Evolutionary conservation across 2,329 filamentous ascomycete species (phyloP).

Genomic region (Ploettnerulaceae sp.): DNA sequence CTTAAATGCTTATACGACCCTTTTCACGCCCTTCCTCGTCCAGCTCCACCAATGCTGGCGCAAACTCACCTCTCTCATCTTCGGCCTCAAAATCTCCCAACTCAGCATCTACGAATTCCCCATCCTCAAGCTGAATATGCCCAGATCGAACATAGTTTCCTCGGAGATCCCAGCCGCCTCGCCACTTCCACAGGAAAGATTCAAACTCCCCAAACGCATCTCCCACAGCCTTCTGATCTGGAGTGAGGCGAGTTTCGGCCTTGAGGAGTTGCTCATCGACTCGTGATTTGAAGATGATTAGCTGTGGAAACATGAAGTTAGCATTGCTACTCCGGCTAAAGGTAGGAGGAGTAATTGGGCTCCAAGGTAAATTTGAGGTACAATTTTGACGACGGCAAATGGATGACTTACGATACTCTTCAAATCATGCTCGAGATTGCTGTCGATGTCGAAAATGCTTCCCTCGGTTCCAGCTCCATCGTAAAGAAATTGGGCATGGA

Average conservation of each 20-base stretch:
- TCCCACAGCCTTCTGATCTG: constrained; percentile 42
- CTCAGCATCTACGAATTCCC: constrained; percentile 42
- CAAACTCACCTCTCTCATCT: constrained; percentile 39
- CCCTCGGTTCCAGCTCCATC: constrained; percentile 45
- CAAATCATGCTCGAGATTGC: constrained; percentile 35
- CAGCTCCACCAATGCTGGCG: constrained; percentile 32
- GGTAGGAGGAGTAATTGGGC: too few species aligned
- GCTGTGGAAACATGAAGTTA: too few species aligned
- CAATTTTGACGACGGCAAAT: too few species aligned
- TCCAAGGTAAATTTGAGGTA: too few species aligned
- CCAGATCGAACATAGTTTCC: constrained; percentile 46
- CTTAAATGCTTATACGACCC: constrained; percentile 31
- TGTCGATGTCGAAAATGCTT: constrained; percentile 36
- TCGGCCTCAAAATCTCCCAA: constrained; percentile 49
- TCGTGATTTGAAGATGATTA: constrained; percentile 51
- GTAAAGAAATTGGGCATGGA: constrained; percentile 53
- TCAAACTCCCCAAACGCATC: constrained; percentile 47
- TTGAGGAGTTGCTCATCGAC: constrained; percentile 44
- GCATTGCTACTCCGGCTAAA: too few species aligned
- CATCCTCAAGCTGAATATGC: constrained; percentile 48
- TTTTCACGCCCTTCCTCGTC: constrained; percentile 33
- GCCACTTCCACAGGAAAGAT: constrained; percentile 41
- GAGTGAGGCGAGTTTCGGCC: constrained; percentile 34
- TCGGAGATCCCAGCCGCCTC: constrained; percentile 51
- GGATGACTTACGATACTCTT: too few species aligned